Base-by-base conservation (phyloP, 2,329 filamentous ascomycete species). In the Aspergillus candidus region DNA sequence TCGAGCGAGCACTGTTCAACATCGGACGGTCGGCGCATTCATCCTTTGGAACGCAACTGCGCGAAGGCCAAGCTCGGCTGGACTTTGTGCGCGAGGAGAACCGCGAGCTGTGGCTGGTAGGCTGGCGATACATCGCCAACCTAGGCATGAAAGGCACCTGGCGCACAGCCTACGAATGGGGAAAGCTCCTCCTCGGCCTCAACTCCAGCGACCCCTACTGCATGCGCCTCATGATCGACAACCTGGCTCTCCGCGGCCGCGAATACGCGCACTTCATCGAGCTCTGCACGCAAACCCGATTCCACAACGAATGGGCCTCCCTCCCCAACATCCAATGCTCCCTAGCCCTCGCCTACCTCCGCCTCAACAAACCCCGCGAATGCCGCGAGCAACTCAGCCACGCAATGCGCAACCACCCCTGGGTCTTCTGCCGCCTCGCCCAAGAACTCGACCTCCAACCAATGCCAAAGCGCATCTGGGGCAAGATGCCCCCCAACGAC, bases 111-210 rank as follows among this genome's bases (percentile, higher is more conserved):
- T 95, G 87, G 83, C 79, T 97, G 31, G 86, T 88, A 1, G 86
- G 83, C 7, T 94, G 89, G 73, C 82, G 90, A 54, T 96, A 96
- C 58, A 84, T 97, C 56, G 80, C 79, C 55, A 93, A 88, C 53
- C 73, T 98, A 15, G 77, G 88, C 12, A 83, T 88, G 68, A 91
- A 94, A 56, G 89, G 90, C n/a, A 96, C 91, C 1, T 95, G 88
- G 74, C 79, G 89, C 37, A 97, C 93, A 1, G 88, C 89, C 0
- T 81, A 94, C 38, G 93, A 97, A 66, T 98, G 93, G 90, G 79
- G 87, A 6, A 95, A 93, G 68, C 70, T 97, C 5, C 72, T 96
- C 8, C 75, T 94, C 27, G 79, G 83, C 46, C 68, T 97, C 46
- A 80, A 89, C 53, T 81, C 82, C 3, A 71, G 74, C 4, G 93